Evolutionary conservation across 1,284 basidiomycete species (phyloP).

Genomic region (Apiotrichum laibachii): DNA sequence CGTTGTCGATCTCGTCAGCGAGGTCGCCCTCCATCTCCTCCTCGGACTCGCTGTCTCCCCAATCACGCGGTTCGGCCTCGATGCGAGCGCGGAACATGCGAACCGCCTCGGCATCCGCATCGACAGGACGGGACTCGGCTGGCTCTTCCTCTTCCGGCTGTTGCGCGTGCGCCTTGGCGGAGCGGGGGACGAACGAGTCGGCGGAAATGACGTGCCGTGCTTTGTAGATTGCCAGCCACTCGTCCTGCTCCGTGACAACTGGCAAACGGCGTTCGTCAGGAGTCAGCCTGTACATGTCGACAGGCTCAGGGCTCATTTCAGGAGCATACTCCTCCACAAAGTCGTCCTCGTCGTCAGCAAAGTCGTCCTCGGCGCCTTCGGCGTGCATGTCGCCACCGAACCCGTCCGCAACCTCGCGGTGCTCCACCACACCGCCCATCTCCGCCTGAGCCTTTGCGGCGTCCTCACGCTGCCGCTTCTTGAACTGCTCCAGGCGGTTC

Average conservation of each 20-base stretch:
- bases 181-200: conserved; percentile 72
- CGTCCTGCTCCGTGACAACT: conserved; percentile 68
- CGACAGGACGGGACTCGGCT: neutral
- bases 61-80: conserved; percentile 36
- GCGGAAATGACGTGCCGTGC: conserved; percentile 73
- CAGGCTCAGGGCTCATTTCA: conserved; percentile 72
- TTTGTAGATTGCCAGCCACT: conserved; percentile 53
- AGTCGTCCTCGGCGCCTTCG: conserved; percentile 54
- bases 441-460: conserved; percentile 89
- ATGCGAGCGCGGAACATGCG: conserved; percentile 70
- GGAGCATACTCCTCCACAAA: conserved; percentile 69
- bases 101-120: conserved; percentile 70
- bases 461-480: conserved; percentile 91
- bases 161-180: neutral
- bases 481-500: conserved; percentile 90
- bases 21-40: conserved; percentile 69
- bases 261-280: conserved; percentile 75
- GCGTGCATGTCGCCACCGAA: conserved; percentile 54
- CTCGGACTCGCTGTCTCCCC: conserved; percentile 59
- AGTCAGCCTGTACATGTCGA: conserved; percentile 68
- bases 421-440: conserved; percentile 66
- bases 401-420: conserved; percentile 43
- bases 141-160: neutral
- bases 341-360: conserved; percentile 45
- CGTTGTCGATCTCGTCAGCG: conserved; percentile 61